Evolutionary conservation across 2,329 filamentous ascomycete genomes (phyloP).

Genomic region (Arthrobotrys iridis): DNA sequence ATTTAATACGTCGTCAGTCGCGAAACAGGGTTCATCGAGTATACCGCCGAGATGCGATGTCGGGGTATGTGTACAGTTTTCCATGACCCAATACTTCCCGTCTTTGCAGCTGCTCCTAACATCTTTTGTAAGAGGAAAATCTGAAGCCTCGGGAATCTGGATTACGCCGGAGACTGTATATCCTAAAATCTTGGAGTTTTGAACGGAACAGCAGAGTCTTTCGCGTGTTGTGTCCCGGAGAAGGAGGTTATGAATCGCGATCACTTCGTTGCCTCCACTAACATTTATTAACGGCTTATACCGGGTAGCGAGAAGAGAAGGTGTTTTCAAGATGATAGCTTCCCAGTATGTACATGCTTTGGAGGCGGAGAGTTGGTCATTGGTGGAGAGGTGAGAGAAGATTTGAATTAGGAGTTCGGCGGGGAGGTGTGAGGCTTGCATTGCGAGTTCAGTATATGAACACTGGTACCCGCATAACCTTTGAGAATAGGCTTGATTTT

Average conservation of each 20-base stretch:
- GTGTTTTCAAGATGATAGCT: background rate
- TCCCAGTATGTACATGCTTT: background rate
- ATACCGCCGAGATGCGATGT: background rate
- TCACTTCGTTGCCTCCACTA: background rate
- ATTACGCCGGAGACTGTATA: no score
- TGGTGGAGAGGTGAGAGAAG: background rate
- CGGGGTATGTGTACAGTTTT: background rate
- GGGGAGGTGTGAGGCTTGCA: background rate
- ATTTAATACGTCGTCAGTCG: background rate
- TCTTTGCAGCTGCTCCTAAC: no score
- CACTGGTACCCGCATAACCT: no score
- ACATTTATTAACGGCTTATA: background rate
- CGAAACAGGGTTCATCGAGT: background rate
- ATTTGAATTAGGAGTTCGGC: conserved; percentile 14
- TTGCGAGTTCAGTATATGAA: no score
- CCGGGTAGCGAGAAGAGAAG: background rate
- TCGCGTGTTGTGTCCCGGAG: background rate
- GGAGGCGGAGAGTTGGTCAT: background rate
- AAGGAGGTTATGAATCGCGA: background rate
- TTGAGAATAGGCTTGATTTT: no score
- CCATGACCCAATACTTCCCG: no score
- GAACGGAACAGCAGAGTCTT: background rate
- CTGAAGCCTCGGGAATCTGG: background rate
- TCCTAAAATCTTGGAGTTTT: background rate
- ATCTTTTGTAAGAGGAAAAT: background rate